Conservation (phyloP, 2,329 filamentous ascomycete genomes). For the Verticillium nonalfalfae region DNA sequence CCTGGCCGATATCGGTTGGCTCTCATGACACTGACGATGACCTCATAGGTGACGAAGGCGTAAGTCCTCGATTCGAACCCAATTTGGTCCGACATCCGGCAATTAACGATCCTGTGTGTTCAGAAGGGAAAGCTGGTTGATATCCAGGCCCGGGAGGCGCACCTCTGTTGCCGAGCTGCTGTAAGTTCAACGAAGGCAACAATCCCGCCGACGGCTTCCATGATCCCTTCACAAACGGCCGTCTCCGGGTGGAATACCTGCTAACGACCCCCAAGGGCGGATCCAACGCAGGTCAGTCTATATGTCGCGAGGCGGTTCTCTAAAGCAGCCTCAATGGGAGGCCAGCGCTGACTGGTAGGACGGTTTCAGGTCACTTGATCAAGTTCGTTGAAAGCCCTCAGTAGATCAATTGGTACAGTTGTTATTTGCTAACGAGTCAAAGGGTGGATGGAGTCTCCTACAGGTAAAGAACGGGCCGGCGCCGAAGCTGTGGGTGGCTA, state of each 20-base stretch:
- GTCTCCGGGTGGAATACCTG: constrained; percentile 12
- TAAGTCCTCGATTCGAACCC: constrained; percentile 4
- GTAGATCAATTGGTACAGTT: constrained; percentile 5
- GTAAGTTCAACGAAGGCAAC: neutral
- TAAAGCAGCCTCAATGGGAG: constrained; percentile 8
- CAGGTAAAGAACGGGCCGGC: constrained; percentile 13
- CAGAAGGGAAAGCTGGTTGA: constrained; percentile 2
- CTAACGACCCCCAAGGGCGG: constrained; percentile 13
- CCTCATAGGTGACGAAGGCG: neutral
- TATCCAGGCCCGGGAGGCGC: neutral
- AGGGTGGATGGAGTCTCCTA: constrained; percentile 5
- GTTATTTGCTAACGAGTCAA: constrained; percentile 7
- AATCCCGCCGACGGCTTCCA: constrained; percentile 7
- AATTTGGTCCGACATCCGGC: constrained; percentile 9
- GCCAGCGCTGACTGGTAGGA: constrained; percentile 11
- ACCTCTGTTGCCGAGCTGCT: neutral
- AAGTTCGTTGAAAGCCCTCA: constrained; percentile 4
- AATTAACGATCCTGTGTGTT: neutral
- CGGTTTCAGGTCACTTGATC: constrained; percentile 14
- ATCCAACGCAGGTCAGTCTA: constrained; percentile 1
- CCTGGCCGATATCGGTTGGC: neutral
- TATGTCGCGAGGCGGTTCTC: neutral
- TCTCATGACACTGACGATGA: neutral
- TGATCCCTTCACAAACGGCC: constrained; percentile 9
- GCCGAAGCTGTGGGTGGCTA: constrained; percentile 7